These are phyloP conservation scores for Diaporthe australafricana DNA, from an alignment of 2,329 filamentous ascomycete species.

Conservation along the genomic window DNA sequence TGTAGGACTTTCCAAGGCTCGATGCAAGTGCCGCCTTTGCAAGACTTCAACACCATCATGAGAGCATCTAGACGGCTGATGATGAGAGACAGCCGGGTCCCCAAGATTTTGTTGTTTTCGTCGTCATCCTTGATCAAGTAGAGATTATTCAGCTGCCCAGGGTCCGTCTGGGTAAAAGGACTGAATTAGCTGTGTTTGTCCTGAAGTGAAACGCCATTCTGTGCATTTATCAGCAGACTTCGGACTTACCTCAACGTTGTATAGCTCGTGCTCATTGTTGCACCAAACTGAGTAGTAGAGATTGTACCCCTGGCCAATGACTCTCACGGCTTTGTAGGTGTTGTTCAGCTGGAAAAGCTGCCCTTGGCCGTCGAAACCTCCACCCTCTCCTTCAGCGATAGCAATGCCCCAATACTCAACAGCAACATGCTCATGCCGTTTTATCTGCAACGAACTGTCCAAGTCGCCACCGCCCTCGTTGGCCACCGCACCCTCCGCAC, in stretches of 20 bases:
- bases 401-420: conserved; percentile 59
- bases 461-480: not conserved
- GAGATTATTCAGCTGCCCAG: conserved; percentile 36
- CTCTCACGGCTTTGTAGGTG: conserved; percentile 66
- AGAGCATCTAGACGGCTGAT: conserved; percentile 39
- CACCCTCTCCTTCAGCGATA: conserved; percentile 45
- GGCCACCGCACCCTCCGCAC: not conserved
- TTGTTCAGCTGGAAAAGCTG: conserved; percentile 29
- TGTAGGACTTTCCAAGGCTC: conserved; percentile 39
- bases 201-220: not conserved
- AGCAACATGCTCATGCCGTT: conserved; percentile 59
- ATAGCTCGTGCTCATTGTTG: conserved; percentile 72
- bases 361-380: conserved; percentile 34
- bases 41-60: conserved; percentile 41
- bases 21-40: conserved; percentile 37
- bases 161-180: conserved; percentile 16
- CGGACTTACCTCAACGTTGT: conserved; percentile 62
- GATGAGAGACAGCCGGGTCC: conserved; percentile 10
- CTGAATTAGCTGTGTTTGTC: not conserved
- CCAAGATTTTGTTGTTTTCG: conserved; percentile 38
- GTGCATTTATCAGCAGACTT: not conserved
- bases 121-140: not conserved
- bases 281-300: conserved; percentile 76
- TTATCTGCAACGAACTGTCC: not conserved
- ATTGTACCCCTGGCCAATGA: conserved; percentile 63